Evolutionary conservation across 2,329 filamentous ascomycete genomes (phyloP).

Genomic region (Thelonectria rubi): DNA sequence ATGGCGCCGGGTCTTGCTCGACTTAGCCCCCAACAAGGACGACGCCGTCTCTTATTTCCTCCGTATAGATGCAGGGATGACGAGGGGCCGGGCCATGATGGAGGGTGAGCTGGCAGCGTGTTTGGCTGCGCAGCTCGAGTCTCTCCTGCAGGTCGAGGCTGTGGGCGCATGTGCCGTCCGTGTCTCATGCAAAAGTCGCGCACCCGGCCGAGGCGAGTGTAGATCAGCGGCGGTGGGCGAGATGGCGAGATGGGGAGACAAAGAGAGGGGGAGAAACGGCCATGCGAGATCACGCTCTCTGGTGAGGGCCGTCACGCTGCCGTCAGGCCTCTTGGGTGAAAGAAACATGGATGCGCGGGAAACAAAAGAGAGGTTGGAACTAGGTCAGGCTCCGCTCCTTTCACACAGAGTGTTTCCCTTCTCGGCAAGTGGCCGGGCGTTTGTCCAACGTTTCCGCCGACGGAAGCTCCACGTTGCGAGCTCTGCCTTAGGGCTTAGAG

Average conservation of each 20-base stretch:
- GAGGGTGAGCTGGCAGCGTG: conserved; percentile 37
- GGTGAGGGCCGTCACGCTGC: too few species aligned
- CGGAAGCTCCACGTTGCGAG: conserved; percentile 22
- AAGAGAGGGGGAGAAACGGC: conserved; percentile 15
- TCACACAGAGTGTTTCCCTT: conserved; percentile 2
- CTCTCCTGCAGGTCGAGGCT: conserved; percentile 15
- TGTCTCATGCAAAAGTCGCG: conserved; percentile 36
- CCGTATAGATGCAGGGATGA: conserved; percentile 19
- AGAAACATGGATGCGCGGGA: too few species aligned
- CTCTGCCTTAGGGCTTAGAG: conserved; percentile 21
- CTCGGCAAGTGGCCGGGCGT: conserved; percentile 5
- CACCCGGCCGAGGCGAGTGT: conserved; percentile 29
- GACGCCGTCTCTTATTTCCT: conserved; percentile 26
- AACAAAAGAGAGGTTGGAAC: not conserved
- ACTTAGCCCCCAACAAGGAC: conserved; percentile 27
- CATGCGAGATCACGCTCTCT: not conserved
- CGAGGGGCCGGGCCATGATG: conserved; percentile 12
- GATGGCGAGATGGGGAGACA: conserved; percentile 21
- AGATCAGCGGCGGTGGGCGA: conserved; percentile 11
- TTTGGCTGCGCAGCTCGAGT: conserved; percentile 25
- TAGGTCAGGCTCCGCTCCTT: not conserved
- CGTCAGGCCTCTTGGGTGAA: too few species aligned
- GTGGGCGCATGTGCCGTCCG: not conserved
- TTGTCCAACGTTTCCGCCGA: conserved; percentile 12
- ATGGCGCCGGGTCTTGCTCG: conserved; percentile 17